Conservation (phyloP, 2,329 filamentous ascomycete species). For the Claviceps africana region DNA sequence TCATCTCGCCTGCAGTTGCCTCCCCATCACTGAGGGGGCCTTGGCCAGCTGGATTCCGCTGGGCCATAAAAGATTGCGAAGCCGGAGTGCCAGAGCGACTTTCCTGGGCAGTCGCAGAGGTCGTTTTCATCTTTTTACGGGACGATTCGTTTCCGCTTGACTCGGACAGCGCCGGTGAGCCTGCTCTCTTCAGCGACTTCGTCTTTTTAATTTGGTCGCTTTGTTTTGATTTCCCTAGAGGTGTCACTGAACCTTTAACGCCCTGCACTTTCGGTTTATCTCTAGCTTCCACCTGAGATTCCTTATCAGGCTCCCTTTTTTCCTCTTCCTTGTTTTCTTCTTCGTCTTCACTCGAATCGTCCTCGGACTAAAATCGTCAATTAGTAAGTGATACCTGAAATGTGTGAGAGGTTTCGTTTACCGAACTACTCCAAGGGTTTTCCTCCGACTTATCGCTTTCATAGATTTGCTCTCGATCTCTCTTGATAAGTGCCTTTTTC, state of each 20-base stretch:
- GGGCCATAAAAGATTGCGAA: constrained; percentile 25
- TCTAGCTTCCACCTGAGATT: constrained; percentile 36
- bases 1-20: constrained; percentile 54
- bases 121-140: constrained; percentile 63
- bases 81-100: constrained; percentile 44
- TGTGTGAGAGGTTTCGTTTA: constrained; percentile 10
- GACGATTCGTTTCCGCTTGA: constrained; percentile 83
- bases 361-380: constrained; percentile 29
- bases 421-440: constrained; percentile 27
- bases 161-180: constrained; percentile 78
- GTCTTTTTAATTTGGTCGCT: constrained; percentile 31
- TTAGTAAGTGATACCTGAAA: constrained; percentile 9
- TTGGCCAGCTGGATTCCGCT: constrained; percentile 30
- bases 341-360: constrained; percentile 25
- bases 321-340: constrained; percentile 39
- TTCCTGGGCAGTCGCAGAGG: constrained; percentile 31
- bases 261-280: constrained; percentile 41
- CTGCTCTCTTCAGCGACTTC: constrained; percentile 64
- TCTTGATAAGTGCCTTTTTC: constrained; percentile 67
- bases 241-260: constrained; percentile 53
- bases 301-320: constrained; percentile 50
- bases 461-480: constrained; percentile 79
- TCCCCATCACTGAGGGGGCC: constrained; percentile 60
- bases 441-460: constrained; percentile 49
- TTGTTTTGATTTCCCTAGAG: constrained; percentile 32